phyloP scores from a whole-genome alignment of 2,329 filamentous ascomycete genomes.

The Akanthomyces uredinophilus region DNA sequence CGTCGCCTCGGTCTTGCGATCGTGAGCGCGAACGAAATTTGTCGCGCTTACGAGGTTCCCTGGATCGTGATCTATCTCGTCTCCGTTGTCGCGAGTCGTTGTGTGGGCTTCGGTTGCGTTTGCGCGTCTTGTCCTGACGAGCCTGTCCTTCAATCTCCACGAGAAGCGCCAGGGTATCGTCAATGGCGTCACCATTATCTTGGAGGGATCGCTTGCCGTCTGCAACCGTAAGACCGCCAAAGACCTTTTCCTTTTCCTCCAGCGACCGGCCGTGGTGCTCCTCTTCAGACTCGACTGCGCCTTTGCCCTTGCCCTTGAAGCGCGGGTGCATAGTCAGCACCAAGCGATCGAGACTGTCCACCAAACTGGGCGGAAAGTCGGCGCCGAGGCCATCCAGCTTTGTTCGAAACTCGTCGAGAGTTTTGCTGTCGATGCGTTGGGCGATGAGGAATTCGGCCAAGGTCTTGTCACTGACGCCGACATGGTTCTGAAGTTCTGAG shows the following conservation, averaged over 20 bases:
- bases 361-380: slow-evolving; percentile 76
- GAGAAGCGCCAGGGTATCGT: slow-evolving; percentile 89
- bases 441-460: slow-evolving; percentile 95
- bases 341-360: slow-evolving; percentile 87
- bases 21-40: slow-evolving; percentile 33
- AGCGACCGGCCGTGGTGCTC: slow-evolving; percentile 41
- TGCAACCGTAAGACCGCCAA: slow-evolving; percentile 81
- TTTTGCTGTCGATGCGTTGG: slow-evolving; percentile 71
- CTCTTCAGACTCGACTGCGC: slow-evolving; percentile 28
- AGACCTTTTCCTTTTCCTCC: slow-evolving; percentile 78
- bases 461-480: slow-evolving; percentile 88
- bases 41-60: slow-evolving; percentile 35
- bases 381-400: slow-evolving; percentile 72
- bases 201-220: slow-evolving; percentile 55
- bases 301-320: slow-evolving; percentile 61
- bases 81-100: slow-evolving; percentile 41
- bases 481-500: slow-evolving; percentile 88
- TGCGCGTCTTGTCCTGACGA: slow-evolving; percentile 46
- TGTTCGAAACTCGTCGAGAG: slow-evolving; percentile 67
- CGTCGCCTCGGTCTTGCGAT: slow-evolving; percentile 36
- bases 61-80: slow-evolving; percentile 37
- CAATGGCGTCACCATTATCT: slow-evolving; percentile 60
- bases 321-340: slow-evolving; percentile 88
- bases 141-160: slow-evolving; percentile 74
- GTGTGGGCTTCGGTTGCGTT: slow-evolving; percentile 55